Evolutionary conservation across 2,329 filamentous ascomycete species (phyloP).

Genomic region (Beauveria scarabaeidicola): DNA sequence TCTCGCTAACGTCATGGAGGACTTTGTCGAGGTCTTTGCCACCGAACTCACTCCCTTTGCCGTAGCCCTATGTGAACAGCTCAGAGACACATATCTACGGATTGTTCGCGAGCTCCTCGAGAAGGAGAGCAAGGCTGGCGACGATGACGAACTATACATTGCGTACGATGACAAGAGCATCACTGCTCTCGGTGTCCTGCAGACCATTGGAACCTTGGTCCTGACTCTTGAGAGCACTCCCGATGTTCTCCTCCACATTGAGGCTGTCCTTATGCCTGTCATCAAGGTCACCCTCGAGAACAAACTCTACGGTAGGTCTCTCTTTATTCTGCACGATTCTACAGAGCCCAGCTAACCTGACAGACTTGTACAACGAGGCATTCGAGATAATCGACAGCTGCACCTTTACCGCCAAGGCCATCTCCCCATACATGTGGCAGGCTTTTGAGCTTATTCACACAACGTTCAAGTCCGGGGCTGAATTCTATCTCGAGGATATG

Average conservation of each 20-base stretch:
- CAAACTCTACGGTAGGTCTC: conserved; percentile 72
- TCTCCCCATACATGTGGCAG: conserved; percentile 96
- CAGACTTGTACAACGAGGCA: conserved; percentile 91
- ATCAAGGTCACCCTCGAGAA: conserved; percentile 95
- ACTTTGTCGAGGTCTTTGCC: conserved; percentile 98
- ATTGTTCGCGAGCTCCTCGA: conserved; percentile 89
- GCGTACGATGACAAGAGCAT: conserved; percentile 99
- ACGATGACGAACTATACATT: conserved; percentile 70
- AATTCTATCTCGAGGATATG: conserved; percentile 98
- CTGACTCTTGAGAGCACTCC: conserved; percentile 95
- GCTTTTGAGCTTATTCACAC: conserved; percentile 94
- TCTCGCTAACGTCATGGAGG: conserved; percentile 97
- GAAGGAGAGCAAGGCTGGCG: conserved; percentile 69
- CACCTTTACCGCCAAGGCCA: conserved; percentile 93
- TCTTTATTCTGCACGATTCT: background rate
- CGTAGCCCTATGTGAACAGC: conserved; percentile 88
- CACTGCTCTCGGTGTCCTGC: conserved; percentile 87
- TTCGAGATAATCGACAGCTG: conserved; percentile 99
- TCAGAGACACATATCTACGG: conserved; percentile 90
- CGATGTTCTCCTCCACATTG: conserved; percentile 87
- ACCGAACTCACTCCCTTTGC: conserved; percentile 93
- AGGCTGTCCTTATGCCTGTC: conserved; percentile 93
- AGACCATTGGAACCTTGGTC: conserved; percentile 96
- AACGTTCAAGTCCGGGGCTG: conserved; percentile 93
- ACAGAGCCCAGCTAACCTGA: background rate